phyloP scores from a whole-genome alignment of 768 basidiomycete species.

The Panus rudis region DNA sequence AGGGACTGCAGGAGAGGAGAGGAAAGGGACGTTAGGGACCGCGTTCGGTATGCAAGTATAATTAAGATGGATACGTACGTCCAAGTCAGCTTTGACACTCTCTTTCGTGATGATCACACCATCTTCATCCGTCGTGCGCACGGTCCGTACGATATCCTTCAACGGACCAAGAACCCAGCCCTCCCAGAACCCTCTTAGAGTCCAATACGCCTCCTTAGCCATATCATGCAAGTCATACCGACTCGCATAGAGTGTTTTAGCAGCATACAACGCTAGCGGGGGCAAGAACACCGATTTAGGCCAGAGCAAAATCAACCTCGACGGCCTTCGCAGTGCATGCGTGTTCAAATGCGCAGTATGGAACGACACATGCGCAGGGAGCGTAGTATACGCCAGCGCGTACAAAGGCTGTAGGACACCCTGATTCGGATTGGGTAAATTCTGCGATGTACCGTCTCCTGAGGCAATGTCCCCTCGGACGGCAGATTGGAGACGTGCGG shows the following conservation, averaged over 20 bases:
- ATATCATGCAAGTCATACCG: conserved; percentile 51
- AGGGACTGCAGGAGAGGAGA: conserved; percentile 50
- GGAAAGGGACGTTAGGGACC: background rate
- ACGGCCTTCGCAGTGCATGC: conserved; percentile 55
- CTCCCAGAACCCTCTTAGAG: conserved; percentile 62
- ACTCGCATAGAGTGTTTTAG: conserved; percentile 48
- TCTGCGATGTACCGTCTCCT: conserved; percentile 6
- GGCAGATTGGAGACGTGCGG: conserved; percentile 4
- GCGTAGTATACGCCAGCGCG: conserved; percentile 10
- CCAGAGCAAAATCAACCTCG: conserved; percentile 67
- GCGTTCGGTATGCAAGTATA: background rate
- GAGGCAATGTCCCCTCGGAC: conserved; percentile 6
- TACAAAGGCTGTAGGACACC: background rate
- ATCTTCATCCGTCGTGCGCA: conserved; percentile 73
- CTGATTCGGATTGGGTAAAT: too few species aligned
- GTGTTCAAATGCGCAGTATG: conserved; percentile 17
- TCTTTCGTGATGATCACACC: conserved; percentile 72
- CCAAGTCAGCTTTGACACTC: conserved; percentile 78
- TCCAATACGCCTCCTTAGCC: conserved; percentile 55
- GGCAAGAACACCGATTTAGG: conserved; percentile 76
- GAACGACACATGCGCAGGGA: conserved; percentile 9
- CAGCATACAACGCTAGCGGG: conserved; percentile 48
- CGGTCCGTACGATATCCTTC: conserved; percentile 73
- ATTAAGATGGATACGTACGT: conserved; percentile 41
- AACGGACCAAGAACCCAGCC: conserved; percentile 87